Evolutionary conservation across 495 filamentous ascomycete genomes (phyloP).

Genomic region (Aspergillus asperescens): DNA sequence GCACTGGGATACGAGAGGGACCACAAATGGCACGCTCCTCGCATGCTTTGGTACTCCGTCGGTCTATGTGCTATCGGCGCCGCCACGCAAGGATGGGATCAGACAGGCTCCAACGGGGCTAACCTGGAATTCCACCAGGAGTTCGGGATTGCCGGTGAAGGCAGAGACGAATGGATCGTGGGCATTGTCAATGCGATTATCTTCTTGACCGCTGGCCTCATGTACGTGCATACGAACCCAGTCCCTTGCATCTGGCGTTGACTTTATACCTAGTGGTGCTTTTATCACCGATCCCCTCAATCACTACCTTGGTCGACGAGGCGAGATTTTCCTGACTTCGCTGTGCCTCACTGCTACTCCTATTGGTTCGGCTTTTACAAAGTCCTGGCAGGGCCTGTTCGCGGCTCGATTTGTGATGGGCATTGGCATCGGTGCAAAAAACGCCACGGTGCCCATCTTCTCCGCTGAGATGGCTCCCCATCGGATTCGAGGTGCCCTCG

Average conservation of each 20-base stretch:
- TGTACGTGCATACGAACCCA: slow-evolving; percentile 40
- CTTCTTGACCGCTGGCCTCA: slow-evolving; percentile 27
- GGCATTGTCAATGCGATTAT: slow-evolving; percentile 52
- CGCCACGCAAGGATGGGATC: slow-evolving; percentile 55
- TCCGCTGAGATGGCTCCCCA: slow-evolving; percentile 59
- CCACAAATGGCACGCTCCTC: slow-evolving; percentile 33
- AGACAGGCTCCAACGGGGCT: slow-evolving; percentile 63
- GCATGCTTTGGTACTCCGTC: slow-evolving; percentile 34
- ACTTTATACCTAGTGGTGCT: slow-evolving; percentile 46
- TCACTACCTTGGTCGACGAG: slow-evolving; percentile 49
- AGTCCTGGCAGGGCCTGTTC: slow-evolving; percentile 52
- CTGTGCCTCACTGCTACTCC: slow-evolving; percentile 45
- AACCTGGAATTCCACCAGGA: slow-evolving; percentile 54
- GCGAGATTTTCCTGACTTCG: slow-evolving; percentile 53
- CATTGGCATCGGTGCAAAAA: slow-evolving; percentile 59
- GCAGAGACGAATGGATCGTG: slow-evolving; percentile 51
- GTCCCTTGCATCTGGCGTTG: background rate
- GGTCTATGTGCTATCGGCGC: slow-evolving; percentile 31
- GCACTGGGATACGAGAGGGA: slow-evolving; percentile 28
- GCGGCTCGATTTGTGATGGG: slow-evolving; percentile 52
- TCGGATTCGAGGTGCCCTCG: slow-evolving; percentile 56
- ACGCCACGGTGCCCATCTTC: slow-evolving; percentile 59
- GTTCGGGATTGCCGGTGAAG: slow-evolving; percentile 44
- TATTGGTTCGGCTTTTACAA: slow-evolving; percentile 47
- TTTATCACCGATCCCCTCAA: slow-evolving; percentile 51